A percentile compares a stretch with the other conserved stretches of the same genome.
Evolutionary conservation across 129 eudicot species (phyloP).

Genomic region (Calendula officinalis): DNA sequence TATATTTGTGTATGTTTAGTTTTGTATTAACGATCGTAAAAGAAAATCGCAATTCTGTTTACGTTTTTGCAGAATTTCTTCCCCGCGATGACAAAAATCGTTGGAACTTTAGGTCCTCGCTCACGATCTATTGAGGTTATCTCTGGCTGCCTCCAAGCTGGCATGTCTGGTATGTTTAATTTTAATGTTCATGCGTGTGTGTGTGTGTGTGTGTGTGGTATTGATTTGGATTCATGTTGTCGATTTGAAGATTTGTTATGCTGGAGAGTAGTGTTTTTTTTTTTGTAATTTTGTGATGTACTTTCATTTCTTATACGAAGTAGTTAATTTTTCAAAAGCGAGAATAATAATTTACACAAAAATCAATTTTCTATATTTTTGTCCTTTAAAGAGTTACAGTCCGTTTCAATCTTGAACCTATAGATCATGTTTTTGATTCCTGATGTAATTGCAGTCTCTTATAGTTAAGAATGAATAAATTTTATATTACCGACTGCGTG

Average conservation of each 20-base stretch:
- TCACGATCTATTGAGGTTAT: slow-evolving; percentile 80
- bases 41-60: background rate
- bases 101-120: slow-evolving; percentile 81
- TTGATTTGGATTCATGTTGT: background rate
- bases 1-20: background rate
- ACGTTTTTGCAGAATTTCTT: slow-evolving; percentile 56
- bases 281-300: too few species aligned
- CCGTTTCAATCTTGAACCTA: background rate
- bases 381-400: background rate
- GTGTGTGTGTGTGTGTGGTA: background rate
- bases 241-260: slow-evolving; percentile 12
- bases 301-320: too few species aligned
- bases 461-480: background rate
- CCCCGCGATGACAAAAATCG: slow-evolving; percentile 93
- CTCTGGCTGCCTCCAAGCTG: slow-evolving; percentile 72
- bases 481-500: background rate
- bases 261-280: background rate
- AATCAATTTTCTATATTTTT: background rate
- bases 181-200: background rate
- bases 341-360: too few species aligned
- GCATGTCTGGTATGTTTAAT: slow-evolving; percentile 61
- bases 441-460: background rate
- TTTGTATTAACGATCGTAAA: slow-evolving; percentile 4
- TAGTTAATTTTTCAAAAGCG: too few species aligned
- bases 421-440: background rate